Base-by-base conservation (phyloP, 106 monocot genomes). In the Xerophyta viscosa region DNA sequence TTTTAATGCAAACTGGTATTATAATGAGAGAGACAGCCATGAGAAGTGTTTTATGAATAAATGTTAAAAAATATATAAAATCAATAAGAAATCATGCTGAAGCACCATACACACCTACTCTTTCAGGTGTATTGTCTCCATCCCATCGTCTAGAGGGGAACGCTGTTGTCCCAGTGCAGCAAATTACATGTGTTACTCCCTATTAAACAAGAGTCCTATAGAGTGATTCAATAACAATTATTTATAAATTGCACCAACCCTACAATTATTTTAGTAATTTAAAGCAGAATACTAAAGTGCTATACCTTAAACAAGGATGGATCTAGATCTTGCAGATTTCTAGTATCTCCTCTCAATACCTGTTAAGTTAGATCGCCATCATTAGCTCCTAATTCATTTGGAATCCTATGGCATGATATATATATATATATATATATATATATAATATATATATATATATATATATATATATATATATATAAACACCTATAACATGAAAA, bases 141-240 rank as follows among this genome's bases (percentile, higher is more conserved):
- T 67, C 75, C 94, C 94, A 94, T 17, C 94, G 77, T 41, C 64
- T 84, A 28, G 94, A 84, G 54, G 94, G 94, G 66, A 94, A 92
- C 56, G 92, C 86, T 23, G 92, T 92, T 27, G 92, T 92, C 44
- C 92, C 92, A 50, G 86, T 92, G 65, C 82, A 83, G 73, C 84
- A 94, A 70, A 94, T 94, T 18, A 88, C 88, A 75, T 94, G 88
- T 41, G 94, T 88, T 14, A 84, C 74, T 64, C 94, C 93, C 94
- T 94, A 76, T 62, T 43, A 94, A 83, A 71, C 33, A 67, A 53
- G 56, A 44, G 29, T 65, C 67, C 63, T 72, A 72, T 55, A 72
- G 24, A 56, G 60, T 46, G 42, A 69, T 68, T 70, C 68, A 48
- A 59, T 56, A 49, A 57, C 31, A 61, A 62, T 55, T 67, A 71